Conservation (phyloP, 768 basidiomycete species). For the Suillus plorans region DNA sequence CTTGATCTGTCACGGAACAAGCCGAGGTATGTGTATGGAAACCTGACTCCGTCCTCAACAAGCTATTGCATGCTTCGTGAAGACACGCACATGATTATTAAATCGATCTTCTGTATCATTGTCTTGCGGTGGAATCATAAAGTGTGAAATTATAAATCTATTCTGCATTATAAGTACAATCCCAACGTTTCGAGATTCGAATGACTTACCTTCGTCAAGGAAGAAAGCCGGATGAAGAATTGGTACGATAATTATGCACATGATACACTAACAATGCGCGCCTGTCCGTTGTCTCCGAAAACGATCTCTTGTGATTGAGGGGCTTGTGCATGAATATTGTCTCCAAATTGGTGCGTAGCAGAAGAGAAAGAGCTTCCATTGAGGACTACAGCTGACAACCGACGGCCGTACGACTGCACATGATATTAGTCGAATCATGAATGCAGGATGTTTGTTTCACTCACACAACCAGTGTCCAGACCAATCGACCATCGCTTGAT, state of each 20-base stretch:
- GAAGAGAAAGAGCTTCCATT: conserved; percentile 24
- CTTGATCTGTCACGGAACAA: too few species aligned
- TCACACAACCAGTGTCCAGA: conserved; percentile 83
- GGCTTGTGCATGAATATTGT: conserved; percentile 19
- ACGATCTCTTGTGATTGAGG: conserved; percentile 32
- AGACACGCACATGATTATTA: too few species aligned
- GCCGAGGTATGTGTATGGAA: too few species aligned
- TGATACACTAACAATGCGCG: conserved; percentile 51
- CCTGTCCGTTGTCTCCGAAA: conserved; percentile 58
- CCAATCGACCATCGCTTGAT: conserved; percentile 83
- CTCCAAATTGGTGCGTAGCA: conserved; percentile 4
- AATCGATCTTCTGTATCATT: too few species aligned
- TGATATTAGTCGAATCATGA: conserved; percentile 8
- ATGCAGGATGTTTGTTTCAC: conserved; percentile 23
- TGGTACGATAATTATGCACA: conserved; percentile 31
- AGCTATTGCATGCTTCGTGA: too few species aligned
- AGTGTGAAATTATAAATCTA: not conserved
- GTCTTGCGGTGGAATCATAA: not conserved
- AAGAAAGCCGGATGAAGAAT: not conserved
- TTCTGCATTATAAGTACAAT: not conserved
- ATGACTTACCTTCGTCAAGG: not conserved
- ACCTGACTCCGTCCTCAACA: too few species aligned
- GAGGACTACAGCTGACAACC: conserved; percentile 70
- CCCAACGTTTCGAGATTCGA: too few species aligned
- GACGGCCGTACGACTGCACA: conserved; percentile 54